A percentile compares a stretch with the other conserved stretches of the same genome.
Evolutionary conservation across 306 rosid genomes (phyloP).

Genomic region (Medicago ruthenica): DNA sequence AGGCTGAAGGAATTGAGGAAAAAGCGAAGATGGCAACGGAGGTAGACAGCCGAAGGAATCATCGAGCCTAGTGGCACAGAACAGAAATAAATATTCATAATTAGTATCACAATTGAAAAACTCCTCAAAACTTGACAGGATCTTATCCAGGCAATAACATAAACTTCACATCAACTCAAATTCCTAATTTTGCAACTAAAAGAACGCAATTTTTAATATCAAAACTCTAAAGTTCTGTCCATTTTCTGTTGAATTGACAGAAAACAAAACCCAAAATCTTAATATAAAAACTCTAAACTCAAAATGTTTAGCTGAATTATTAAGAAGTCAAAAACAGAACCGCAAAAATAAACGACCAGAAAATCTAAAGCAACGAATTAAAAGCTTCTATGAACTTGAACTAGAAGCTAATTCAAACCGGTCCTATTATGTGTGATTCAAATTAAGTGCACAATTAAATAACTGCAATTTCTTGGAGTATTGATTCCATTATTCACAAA

Average conservation of each 20-base stretch:
- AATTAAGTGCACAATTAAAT: too few relatives aligned
- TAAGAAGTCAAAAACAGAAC: too few relatives aligned
- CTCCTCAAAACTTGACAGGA: neutral
- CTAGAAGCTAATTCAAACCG: too few relatives aligned
- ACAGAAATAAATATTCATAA: neutral
- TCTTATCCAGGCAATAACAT: neutral
- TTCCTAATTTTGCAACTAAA: conserved; percentile 6
- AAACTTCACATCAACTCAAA: neutral
- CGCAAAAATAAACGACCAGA: too few relatives aligned
- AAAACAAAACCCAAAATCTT: too few relatives aligned
- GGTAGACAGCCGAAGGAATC: neutral
- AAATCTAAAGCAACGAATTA: too few relatives aligned
- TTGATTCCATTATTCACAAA: too few relatives aligned
- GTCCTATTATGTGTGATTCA: too few relatives aligned
- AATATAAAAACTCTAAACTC: too few relatives aligned
- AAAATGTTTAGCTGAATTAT: too few relatives aligned
- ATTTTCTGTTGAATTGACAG: neutral
- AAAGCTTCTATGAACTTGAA: too few relatives aligned
- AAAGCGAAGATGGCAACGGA: neutral
- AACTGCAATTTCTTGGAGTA: too few relatives aligned
- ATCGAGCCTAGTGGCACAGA: neutral
- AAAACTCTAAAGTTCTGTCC: conserved; percentile 18
- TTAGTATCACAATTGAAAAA: neutral
- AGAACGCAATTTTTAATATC: neutral
- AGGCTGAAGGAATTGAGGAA: conserved; percentile 20